These are phyloP conservation scores for Cladosporium colombiae DNA, from an alignment of 2,329 filamentous ascomycete genomes.

Conservation along the genomic window DNA sequence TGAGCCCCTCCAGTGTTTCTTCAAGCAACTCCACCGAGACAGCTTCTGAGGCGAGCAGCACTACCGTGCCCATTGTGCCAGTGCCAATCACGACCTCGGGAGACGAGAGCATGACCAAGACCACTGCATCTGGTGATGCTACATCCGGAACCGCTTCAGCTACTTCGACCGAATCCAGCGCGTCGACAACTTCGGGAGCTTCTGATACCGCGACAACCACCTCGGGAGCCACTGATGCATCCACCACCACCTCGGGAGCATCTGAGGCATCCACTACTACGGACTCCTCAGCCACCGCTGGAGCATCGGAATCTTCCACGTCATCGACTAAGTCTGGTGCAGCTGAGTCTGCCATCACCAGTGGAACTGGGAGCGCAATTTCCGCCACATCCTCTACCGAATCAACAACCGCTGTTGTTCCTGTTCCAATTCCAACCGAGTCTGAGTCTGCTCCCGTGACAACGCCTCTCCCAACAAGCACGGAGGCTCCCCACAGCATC, in stretches of 20 bases:
- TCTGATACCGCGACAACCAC: constrained; percentile 1
- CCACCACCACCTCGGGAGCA: constrained; percentile 8
- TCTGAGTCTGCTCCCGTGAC: constrained; percentile 26
- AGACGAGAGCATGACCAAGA: background rate
- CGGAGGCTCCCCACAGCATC: constrained; percentile 44
- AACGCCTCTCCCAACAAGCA: constrained; percentile 22
- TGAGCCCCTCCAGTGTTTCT: background rate
- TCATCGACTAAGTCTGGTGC: constrained; percentile 1
- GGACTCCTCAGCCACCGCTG: constrained; percentile 4
- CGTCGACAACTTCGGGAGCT: constrained; percentile 7
- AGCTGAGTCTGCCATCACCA: constrained; percentile 19
- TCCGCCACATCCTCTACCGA: constrained; percentile 16
- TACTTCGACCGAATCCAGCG: background rate
- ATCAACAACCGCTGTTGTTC: constrained; percentile 13
- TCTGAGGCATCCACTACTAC: constrained; percentile 14
- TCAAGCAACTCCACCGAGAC: constrained; percentile 15
- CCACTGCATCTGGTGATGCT: constrained; percentile 6
- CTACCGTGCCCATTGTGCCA: constrained; percentile 10
- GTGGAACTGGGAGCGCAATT: background rate
- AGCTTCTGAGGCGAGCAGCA: constrained; percentile 5
- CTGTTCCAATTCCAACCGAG: constrained; percentile 21
- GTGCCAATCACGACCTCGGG: background rate
- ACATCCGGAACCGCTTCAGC: constrained; percentile 4
- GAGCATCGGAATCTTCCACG: background rate
- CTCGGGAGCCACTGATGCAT: background rate